Conservation (phyloP, 2,329 filamentous ascomycete species). For the Monosporascus sp. region DNA sequence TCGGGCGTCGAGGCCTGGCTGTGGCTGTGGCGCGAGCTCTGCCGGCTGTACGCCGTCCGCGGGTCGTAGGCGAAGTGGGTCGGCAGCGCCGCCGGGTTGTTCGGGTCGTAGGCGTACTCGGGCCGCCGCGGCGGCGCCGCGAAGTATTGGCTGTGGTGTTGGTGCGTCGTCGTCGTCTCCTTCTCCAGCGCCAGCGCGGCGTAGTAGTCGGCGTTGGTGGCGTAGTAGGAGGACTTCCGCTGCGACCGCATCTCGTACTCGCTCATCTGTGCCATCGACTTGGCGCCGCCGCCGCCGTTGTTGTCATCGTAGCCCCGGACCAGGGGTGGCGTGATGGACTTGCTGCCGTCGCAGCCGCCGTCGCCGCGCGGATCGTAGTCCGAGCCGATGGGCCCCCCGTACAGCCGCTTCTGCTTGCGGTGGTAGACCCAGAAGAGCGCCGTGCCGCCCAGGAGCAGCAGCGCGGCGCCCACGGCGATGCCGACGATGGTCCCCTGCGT, state of each 20-base stretch:
- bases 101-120: conserved; percentile 26
- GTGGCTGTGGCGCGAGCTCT: conserved; percentile 7
- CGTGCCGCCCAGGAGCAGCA: conserved; percentile 36
- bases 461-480: conserved; percentile 42
- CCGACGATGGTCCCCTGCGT: conserved; percentile 47
- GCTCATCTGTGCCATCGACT: conserved; percentile 8
- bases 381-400: conserved; percentile 22
- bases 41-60: conserved; percentile 25
- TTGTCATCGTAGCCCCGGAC: conserved; percentile 6
- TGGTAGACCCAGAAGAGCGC: conserved; percentile 45
- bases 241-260: conserved; percentile 25
- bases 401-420: conserved; percentile 34
- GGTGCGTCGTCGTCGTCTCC: conserved; percentile 10
- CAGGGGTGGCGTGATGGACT: conserved; percentile 20
- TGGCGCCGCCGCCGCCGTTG: not conserved
- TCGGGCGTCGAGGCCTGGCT: conserved; percentile 5
- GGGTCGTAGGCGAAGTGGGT: conserved; percentile 46
- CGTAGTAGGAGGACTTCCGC: conserved; percentile 7
- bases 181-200: conserved; percentile 28
- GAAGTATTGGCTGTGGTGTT: not conserved
- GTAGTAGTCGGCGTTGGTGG: conserved; percentile 36
- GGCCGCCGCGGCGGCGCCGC: not conserved
- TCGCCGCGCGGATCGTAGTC: conserved; percentile 14
- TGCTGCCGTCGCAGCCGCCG: conserved; percentile 12
- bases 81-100: conserved; percentile 30